Evolutionary conservation across 805 yeast species (phyloP), one percentile per base, ranked within the genome.

Genomic region (Starmerella geochares): DNA sequence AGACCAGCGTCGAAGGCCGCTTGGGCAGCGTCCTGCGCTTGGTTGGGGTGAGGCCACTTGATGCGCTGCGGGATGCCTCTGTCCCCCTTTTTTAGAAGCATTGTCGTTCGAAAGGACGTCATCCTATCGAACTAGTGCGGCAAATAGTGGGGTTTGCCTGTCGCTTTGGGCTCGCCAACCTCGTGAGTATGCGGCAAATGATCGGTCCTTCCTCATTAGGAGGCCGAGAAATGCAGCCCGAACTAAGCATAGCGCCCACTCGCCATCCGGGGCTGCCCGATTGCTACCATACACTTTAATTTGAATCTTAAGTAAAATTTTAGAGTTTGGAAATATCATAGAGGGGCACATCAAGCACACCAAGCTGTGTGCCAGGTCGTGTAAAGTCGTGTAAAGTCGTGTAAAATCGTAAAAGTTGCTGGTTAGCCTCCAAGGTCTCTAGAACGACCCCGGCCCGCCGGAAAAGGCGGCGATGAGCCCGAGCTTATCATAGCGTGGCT

Each of bases 391-490:
- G 8, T 27, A 27, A 19, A 36, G 25, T 36, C 24, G 25, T 36
- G 5, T 20, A 36, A 13, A 36, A 25, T 36, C 39, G 25, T 36
- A 40, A 40, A 40, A 24, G 1, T 19, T 16, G 24, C 31, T 24
- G n/a, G 21, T n/a, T 4, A 23, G 16, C 13, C 20, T 17, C 14
- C 27, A 3, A 4, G 8, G n/a, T 19, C 27, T 16, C 21, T 43
- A 61, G 42, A 61, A 60, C 4, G 62, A 58, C 25, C 59, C 55
- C 6, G 67, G 67, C 2, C 68, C 68, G 20, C 67, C 67, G 35
- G 67, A 62, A 47, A 61, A 65, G n/a, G 69, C 69, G 1, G 68
- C 66, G 36, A 65, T 65, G 20, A 65, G 59, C 1, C 69, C 69
- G 36, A 65, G 57, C 40, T 62, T 61, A 44, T 65, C 65, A 50